Evolutionary conservation across 1,284 basidiomycete species (phyloP).

Genomic region (Dichomitus squalens): DNA sequence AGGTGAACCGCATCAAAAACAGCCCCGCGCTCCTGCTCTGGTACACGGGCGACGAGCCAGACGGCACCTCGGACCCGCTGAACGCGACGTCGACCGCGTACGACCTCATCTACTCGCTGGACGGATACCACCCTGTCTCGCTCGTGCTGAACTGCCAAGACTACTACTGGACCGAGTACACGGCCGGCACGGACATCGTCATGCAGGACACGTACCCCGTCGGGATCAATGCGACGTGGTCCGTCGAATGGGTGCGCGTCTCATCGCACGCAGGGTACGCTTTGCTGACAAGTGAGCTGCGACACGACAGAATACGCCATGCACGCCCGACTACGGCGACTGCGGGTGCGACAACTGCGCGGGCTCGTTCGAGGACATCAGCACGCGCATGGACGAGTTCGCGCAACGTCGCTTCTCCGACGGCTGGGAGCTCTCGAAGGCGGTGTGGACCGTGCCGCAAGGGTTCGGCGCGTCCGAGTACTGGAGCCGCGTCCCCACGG

Average conservation of each 20-base stretch:
- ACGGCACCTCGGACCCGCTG: conserved; percentile 68
- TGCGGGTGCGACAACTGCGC: conserved; percentile 67
- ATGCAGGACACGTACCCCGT: conserved; percentile 62
- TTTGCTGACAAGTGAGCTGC: background rate
- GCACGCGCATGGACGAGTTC: conserved; percentile 65
- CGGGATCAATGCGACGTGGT: conserved; percentile 69
- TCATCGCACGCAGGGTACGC: background rate
- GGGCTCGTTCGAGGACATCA: conserved; percentile 61
- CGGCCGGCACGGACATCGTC: conserved; percentile 62
- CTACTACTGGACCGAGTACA: conserved; percentile 63
- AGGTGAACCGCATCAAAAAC: conserved; percentile 68
- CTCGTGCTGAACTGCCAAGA: conserved; percentile 76
- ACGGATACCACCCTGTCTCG: conserved; percentile 76
- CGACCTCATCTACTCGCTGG: conserved; percentile 66
- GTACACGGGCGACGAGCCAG: conserved; percentile 80
- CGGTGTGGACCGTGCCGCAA: conserved; percentile 78
- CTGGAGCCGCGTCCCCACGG: conserved; percentile 68
- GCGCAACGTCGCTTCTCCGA: conserved; percentile 54
- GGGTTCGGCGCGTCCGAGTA: conserved; percentile 67
- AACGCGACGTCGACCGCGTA: conserved; percentile 59
- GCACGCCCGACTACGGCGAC: conserved; percentile 64
- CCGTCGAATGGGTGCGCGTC: conserved; percentile 44
- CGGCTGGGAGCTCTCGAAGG: conserved; percentile 65
- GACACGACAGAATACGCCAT: conserved; percentile 40
- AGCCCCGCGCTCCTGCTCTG: conserved; percentile 71